A percentile compares a stretch with the other conserved stretches of the same genome.
Conservation (phyloP, 495 filamentous ascomycete species). For the Daldinia caldariorum region DNA sequence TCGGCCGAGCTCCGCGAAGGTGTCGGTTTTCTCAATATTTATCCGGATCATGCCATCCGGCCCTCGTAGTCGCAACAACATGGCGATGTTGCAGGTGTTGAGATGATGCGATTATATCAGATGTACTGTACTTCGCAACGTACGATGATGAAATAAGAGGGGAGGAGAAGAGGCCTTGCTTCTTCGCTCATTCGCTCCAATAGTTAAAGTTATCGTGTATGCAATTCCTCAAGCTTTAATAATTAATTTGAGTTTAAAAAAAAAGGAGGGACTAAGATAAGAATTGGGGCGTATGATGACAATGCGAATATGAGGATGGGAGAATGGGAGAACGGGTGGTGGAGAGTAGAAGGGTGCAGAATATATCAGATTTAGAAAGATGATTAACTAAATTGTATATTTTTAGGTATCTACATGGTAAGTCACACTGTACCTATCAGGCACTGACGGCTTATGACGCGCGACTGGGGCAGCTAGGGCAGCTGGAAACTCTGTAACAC, state of each 20-base stretch:
- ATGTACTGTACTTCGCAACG: constrained; percentile 9
- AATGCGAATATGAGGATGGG: too few species aligned
- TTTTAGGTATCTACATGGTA: not conserved
- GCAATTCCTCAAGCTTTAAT: not conserved
- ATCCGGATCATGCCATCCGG: constrained; percentile 78
- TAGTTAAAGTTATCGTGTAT: not conserved
- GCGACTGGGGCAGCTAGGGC: constrained; percentile 28
- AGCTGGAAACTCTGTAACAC: constrained; percentile 28
- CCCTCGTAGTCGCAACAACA: constrained; percentile 75
- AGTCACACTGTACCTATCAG: too few species aligned
- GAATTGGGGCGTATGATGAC: not conserved
- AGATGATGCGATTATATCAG: constrained; percentile 7
- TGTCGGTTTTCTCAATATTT: constrained; percentile 66
- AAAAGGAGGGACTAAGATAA: not conserved
- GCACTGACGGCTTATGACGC: constrained; percentile 51
- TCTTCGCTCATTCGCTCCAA: not conserved
- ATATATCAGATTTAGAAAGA: constrained; percentile 20
- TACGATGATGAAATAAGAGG: constrained; percentile 11
- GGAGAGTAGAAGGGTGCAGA: constrained; percentile 21
- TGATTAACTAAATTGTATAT: constrained; percentile 5
- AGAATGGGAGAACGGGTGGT: not conserved
- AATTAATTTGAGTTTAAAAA: too few species aligned
- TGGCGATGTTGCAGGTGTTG: constrained; percentile 46
- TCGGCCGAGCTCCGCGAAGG: constrained; percentile 61
- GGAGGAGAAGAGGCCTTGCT: not conserved